Evolutionary conservation across 2,329 filamentous ascomycete genomes (phyloP), one percentile per base, ranked within the genome.

Genomic region (Phaeosphaeria sp.): DNA sequence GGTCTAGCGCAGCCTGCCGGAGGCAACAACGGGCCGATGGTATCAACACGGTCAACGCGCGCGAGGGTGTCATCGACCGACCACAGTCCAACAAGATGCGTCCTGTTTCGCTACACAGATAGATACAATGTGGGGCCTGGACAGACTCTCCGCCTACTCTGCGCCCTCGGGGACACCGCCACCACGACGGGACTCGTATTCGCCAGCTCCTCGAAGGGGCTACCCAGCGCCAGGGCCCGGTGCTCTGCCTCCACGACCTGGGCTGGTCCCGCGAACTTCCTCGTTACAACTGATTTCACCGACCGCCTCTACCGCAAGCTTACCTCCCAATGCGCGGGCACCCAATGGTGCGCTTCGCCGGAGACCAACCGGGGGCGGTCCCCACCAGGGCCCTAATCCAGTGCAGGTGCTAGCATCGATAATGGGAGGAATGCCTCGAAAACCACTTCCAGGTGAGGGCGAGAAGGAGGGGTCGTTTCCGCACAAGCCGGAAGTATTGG

Each of bases 61-160:
- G 9, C 11, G 25, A 27, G 4, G 30, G 30, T 36, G 30, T 53
- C 48, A 49, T 52, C 43, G 42, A 42, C 22, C 30, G 30, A 36
- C 30, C 30, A 36, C 30, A 36, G 13, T 36, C 13, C 30, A 36
- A 36, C 6, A 13, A 36, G 30, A 36, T 36, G 30, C 30, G 30
- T 11, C 30, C 30, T 36, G 6, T 36, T 36, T 22, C 43, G 18
- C 42, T 21, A n/a, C 51, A 21, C 23, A 22, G 11, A 21, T 27
- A 52, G 33, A 53, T 68, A 73, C 57, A 56, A 96, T 96, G 92
- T 97, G 93, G 93, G 73, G 73, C 1, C 87, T 96, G 73, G 93
- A 97, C 81, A 90, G 93, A 76, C 87, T 96, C 65, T 89, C 90
- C 64, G 88, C 85, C 69, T 89, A 90, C 77, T 85, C 88, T 56